Evolutionary conservation across 108 stramenopile species (phyloP).

Genomic region (Parietichytrium sp.): DNA sequence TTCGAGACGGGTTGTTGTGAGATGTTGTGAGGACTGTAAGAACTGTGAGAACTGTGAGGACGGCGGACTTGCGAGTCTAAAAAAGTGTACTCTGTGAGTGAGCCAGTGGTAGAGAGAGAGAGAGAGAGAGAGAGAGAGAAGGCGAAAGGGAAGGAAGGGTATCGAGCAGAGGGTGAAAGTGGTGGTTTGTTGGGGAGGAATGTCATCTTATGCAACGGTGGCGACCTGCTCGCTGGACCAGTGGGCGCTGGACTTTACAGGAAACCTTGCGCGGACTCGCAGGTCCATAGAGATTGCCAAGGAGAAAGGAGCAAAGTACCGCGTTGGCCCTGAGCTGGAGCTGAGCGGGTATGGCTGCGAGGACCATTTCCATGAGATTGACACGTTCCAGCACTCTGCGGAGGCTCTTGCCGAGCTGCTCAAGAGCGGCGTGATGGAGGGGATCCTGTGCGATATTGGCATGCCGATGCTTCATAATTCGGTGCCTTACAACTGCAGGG

Average conservation of each 20-base stretch:
- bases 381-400: slow-evolving; percentile 93
- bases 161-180: too few relatives aligned
- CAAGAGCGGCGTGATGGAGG: slow-evolving; percentile 70
- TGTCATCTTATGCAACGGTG: too few relatives aligned
- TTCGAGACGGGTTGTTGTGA: too few relatives aligned
- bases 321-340: slow-evolving; percentile 94
- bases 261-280: slow-evolving; percentile 72
- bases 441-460: slow-evolving; percentile 90
- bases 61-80: too few relatives aligned
- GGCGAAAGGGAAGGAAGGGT: too few relatives aligned
- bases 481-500: slow-evolving; percentile 91
- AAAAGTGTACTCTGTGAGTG: too few relatives aligned
- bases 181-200: too few relatives aligned
- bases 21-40: too few relatives aligned
- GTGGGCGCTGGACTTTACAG: slow-evolving; percentile 96
- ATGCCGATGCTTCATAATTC: slow-evolving; percentile 81
- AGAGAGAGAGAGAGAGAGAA: too few relatives aligned
- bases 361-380: slow-evolving; percentile 92
- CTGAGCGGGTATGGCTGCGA: slow-evolving; percentile 95
- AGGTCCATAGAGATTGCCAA: slow-evolving; percentile 77
- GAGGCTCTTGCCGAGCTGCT: slow-evolving; percentile 74
- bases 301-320: slow-evolving; percentile 75
- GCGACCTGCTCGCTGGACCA: slow-evolving; percentile 97
- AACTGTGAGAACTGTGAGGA: too few relatives aligned
- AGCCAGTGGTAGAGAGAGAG: too few relatives aligned